A percentile compares a stretch with the other conserved stretches of the same genome.
Evolutionary conservation across 2,329 filamentous ascomycete species (phyloP).

Genomic region (Alternaria solani): DNA sequence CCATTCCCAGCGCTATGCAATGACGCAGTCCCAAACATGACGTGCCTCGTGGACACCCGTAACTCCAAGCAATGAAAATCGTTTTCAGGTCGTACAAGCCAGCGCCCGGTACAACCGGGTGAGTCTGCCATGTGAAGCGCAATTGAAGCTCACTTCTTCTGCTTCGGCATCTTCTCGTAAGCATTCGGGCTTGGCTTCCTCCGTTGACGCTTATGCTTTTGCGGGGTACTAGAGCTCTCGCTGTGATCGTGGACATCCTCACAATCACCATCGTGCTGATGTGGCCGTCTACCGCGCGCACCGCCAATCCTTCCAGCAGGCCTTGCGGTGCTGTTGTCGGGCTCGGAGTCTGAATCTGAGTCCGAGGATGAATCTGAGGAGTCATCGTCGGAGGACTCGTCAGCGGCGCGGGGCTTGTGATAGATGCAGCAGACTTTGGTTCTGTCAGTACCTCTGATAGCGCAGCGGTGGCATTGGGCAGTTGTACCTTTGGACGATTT

Average conservation of each 20-base stretch:
- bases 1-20: constrained; percentile 25
- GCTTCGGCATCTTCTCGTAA: constrained; percentile 77
- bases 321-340: constrained; percentile 59
- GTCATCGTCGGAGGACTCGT: constrained; percentile 80
- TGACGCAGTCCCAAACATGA: constrained; percentile 11
- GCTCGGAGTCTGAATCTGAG: constrained; percentile 63
- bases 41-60: constrained; percentile 6
- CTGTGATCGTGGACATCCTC: constrained; percentile 52
- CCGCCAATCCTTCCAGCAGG: constrained; percentile 44
- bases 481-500: constrained; percentile 88
- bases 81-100: constrained; percentile 18
- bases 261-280: constrained; percentile 44
- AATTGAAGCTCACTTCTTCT: constrained; percentile 41
- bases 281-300: constrained; percentile 34
- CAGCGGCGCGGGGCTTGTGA: constrained; percentile 73
- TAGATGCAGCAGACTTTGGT: constrained; percentile 95
- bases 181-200: constrained; percentile 77
- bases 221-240: constrained; percentile 52
- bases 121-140: constrained; percentile 6
- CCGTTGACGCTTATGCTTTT: constrained; percentile 51
- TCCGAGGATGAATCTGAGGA: constrained; percentile 65
- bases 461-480: background rate
- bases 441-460: background rate
- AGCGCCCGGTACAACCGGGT: constrained; percentile 2
- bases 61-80: constrained; percentile 24